Conservation (phyloP, 768 basidiomycete species). For the Lactifluus volemus region DNA sequence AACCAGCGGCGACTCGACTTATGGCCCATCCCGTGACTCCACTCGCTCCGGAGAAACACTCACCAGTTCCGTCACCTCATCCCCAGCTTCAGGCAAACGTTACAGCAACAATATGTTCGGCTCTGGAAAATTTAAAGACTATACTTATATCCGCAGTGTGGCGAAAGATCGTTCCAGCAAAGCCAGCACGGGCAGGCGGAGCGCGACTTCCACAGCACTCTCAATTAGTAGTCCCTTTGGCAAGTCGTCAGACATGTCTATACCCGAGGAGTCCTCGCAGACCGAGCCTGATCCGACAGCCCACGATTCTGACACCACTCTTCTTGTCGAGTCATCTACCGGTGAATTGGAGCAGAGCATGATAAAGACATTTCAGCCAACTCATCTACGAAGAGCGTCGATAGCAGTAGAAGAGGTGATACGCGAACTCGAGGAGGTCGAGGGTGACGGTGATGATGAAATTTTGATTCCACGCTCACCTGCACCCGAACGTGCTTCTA, state of each 20-base stretch:
- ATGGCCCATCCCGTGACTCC: constrained; percentile 11
- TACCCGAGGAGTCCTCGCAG: constrained; percentile 10
- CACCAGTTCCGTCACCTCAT: constrained; percentile 30
- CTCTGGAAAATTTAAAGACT: constrained; percentile 70
- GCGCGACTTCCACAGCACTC: constrained; percentile 18
- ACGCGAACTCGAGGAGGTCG: constrained; percentile 65
- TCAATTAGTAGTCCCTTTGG: constrained; percentile 3
- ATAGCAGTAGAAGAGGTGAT: constrained; percentile 69
- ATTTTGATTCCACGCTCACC: constrained; percentile 64
- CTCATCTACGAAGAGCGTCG: constrained; percentile 54
- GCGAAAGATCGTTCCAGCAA: constrained; percentile 28
- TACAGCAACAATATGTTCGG: constrained; percentile 85
- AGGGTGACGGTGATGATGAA: constrained; percentile 42
- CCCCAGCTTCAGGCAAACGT: constrained; percentile 45
- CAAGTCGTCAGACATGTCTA: constrained; percentile 8
- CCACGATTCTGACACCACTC: constrained; percentile 9
- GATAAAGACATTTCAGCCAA: constrained; percentile 44
- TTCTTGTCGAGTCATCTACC: constrained; percentile 23
- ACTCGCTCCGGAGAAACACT: constrained; percentile 28
- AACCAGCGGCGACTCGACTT: constrained; percentile 20
- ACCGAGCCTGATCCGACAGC: constrained; percentile 5
- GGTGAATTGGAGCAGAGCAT: constrained; percentile 32
- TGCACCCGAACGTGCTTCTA: constrained; percentile 12
- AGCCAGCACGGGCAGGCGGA: constrained; percentile 33
- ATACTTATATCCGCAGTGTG: constrained; percentile 56